Evolutionary conservation across 78 protist species (phyloP), one percentile per base, ranked within the genome.

Genomic region (Mastigamoeba balamuthi): DNA sequence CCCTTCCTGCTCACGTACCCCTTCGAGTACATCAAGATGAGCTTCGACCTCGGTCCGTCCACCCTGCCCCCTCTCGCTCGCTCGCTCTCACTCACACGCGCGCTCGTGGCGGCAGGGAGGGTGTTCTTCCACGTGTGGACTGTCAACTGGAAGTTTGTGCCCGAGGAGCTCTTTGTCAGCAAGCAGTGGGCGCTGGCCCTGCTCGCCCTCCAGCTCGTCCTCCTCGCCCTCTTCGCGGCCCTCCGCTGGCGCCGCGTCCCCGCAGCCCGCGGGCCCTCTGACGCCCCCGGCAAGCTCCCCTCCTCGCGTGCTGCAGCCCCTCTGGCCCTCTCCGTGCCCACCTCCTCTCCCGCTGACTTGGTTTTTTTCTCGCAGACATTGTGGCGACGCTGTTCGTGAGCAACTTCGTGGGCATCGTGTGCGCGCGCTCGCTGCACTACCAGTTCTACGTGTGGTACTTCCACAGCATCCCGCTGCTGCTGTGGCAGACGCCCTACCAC

Each of bases 381-480:
- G 43, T 87, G 27, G 7, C 30, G 10, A 27, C 78, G 29, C 70
- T 94, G 58, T 84, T 94, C 65, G 65, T 83, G n/a, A 17, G 72
- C 63, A 95, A 95, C 74, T 53, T 89, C 4, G 53, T 90, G 33
- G 98, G 96, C n/a, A 71, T 95, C 4, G 75, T 78, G 64, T 91
- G 72, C 40, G 77, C 95, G 10, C 80, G 97, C 27, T 70, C 94
- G 44, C 75, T 95, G n/a, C 98, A 95, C 87, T 92, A 77, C 72
- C 98, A 95, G 69, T 95, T 95, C 80, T 93, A 92, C 77, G 4
- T 66, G n/a, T 92, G 93, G 96, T 95, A 92, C 76, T 91, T 75
- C 69, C 97, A 93, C 85, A 8, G 92, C 2, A 36, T 95, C 4
- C 95, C 95, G 0, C 58, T 48, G 6, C 84, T 95, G 8, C 72